phyloP scores from a whole-genome alignment of 176 grass and related monocot genomes.

The Aegilops speltoides region DNA sequence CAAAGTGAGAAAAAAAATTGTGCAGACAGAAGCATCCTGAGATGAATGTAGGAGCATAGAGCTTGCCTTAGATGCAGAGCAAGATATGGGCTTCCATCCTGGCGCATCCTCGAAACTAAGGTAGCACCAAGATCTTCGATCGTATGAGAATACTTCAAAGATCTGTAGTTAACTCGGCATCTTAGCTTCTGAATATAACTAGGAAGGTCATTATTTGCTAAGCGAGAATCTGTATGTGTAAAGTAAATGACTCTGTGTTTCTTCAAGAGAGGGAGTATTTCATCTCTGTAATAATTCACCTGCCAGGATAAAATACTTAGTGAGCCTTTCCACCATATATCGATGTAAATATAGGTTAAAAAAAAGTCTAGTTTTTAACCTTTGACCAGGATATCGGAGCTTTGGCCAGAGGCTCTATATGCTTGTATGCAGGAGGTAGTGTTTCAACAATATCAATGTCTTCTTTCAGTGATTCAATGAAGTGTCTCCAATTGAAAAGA shows the following conservation, averaged over 20 bases:
- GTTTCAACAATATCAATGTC: constrained; percentile 95
- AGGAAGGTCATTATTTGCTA: constrained; percentile 93
- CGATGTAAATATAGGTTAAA: not conserved
- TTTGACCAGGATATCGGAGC: constrained; percentile 99
- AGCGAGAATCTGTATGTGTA: constrained; percentile 95
- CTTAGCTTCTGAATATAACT: constrained; percentile 96
- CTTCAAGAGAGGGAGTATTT: constrained; percentile 83
- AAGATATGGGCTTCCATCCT: constrained; percentile 78
- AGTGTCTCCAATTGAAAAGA: constrained; percentile 96
- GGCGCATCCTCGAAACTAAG: constrained; percentile 84
- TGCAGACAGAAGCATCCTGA: constrained; percentile 15
- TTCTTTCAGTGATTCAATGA: constrained; percentile 92
- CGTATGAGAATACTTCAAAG: constrained; percentile 82
- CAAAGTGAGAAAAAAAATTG: not conserved
- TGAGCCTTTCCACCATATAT: constrained; percentile 27
- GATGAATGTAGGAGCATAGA: constrained; percentile 8
- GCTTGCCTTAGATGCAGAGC: constrained; percentile 97
- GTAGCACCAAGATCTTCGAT: constrained; percentile 85
- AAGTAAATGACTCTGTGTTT: constrained; percentile 97
- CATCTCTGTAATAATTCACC: constrained; percentile 95
- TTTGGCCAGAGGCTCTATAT: constrained; percentile 76
- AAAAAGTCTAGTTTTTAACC: constrained; percentile 43
- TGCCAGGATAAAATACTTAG: constrained; percentile 36
- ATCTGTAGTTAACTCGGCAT: constrained; percentile 86
- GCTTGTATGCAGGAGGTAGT: constrained; percentile 59